Conservation (phyloP, 768 basidiomycete species). For the Asterophora lycoperdoides region DNA sequence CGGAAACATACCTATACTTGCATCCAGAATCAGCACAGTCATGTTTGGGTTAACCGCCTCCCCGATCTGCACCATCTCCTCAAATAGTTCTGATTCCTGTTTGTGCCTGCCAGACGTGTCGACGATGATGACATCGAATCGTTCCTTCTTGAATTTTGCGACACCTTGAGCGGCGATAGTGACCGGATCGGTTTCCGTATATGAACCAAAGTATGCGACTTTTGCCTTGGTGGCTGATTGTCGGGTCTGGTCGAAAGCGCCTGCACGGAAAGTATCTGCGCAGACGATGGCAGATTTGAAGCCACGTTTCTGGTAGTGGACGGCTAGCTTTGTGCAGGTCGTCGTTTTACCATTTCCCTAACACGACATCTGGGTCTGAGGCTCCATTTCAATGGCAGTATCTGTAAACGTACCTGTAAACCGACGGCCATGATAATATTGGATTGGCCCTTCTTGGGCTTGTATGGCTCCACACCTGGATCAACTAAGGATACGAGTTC, state of each 20-base stretch:
- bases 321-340: constrained; percentile 97
- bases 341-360: constrained; percentile 99
- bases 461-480: constrained; percentile 92
- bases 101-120: constrained; percentile 97
- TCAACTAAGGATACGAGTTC: constrained; percentile 95
- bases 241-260: constrained; percentile 98
- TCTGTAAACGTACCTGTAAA: constrained; percentile 61
- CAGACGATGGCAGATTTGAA: constrained; percentile 98
- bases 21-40: constrained; percentile 94
- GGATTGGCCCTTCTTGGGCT: constrained; percentile 90
- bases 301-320: constrained; percentile 94
- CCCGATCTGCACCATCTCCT: constrained; percentile 97
- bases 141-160: constrained; percentile 94
- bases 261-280: constrained; percentile 98
- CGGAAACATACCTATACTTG: constrained; percentile 73
- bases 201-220: constrained; percentile 97
- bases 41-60: constrained; percentile 92
- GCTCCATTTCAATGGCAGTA: not conserved
- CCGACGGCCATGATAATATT: constrained; percentile 98
- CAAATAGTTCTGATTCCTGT: constrained; percentile 93
- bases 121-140: constrained; percentile 98
- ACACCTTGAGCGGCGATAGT: constrained; percentile 93
- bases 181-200: constrained; percentile 98
- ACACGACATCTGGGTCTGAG: not conserved
- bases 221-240: constrained; percentile 99